Conservation (phyloP, 768 basidiomycete genomes). For the Brasilioporus rufonigricans region DNA sequence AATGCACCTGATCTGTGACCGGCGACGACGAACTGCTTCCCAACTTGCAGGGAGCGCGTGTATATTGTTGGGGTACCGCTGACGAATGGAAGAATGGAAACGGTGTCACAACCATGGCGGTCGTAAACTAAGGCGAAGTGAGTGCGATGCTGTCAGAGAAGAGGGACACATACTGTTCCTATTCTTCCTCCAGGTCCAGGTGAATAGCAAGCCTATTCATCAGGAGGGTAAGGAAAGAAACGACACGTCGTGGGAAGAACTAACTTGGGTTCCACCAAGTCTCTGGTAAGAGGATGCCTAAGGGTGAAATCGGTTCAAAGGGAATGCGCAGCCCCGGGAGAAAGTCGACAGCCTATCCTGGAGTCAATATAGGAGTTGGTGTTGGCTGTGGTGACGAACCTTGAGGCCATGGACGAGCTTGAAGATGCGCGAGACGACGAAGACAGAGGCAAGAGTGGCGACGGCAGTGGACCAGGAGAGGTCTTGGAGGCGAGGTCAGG, state of each 20-base stretch:
- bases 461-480: background rate
- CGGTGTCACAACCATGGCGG: slow-evolving; percentile 17
- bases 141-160: background rate
- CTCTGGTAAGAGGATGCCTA: slow-evolving; percentile 12
- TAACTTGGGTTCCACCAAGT: slow-evolving; percentile 22
- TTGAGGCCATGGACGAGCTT: slow-evolving; percentile 15
- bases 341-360: slow-evolving; percentile 11
- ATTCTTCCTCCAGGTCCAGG: slow-evolving; percentile 25
- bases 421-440: slow-evolving; percentile 13
- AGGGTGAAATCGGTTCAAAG: slow-evolving; percentile 14
- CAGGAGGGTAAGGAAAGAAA: background rate
- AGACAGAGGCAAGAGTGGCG: background rate
- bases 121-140: slow-evolving; percentile 15
- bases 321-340: slow-evolving; percentile 23
- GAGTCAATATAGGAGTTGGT: background rate
- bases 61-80: slow-evolving; percentile 16
- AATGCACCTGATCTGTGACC: slow-evolving; percentile 21
- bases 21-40: slow-evolving; percentile 15
- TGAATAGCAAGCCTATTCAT: slow-evolving; percentile 12
- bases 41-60: slow-evolving; percentile 22
- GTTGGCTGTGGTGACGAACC: slow-evolving; percentile 5
- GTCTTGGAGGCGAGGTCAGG: background rate
- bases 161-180: slow-evolving; percentile 10
- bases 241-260: background rate
- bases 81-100: slow-evolving; percentile 23